Evolutionary conservation across 495 filamentous ascomycete genomes (phyloP), one percentile per base, ranked within the genome.

Genomic region (Letharia columbiana): DNA sequence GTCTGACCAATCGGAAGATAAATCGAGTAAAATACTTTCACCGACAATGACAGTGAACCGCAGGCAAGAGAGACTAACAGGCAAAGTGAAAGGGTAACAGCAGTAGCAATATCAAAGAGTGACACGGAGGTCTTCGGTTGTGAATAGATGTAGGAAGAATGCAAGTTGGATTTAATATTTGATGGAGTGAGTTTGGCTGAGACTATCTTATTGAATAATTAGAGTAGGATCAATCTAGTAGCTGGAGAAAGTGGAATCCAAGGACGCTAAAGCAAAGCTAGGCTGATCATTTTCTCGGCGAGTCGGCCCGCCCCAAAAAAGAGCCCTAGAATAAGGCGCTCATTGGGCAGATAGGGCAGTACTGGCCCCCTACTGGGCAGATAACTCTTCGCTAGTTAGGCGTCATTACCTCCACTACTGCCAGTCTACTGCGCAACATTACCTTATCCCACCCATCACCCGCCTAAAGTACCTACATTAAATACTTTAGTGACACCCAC

Each of bases 1-100:
- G 63, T 45, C 37, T 40, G 41, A 65, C 52, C 63, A 60, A 65
- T 45, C 63, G 42, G 63, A 23, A 23, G 28, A 39, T 39, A 4
- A 39, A 58, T 56, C 56, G 8, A 60, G 56, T 20, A 28, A 35
- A 11, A 28, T 28, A 28, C 23, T 28, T 28, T 59, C 28, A 41
- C 45, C 61, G 45, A 39, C 42, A 50, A 33, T 40, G 44, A 41
- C 56, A 17, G 62, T 42, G 9, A 33, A 44, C 9, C 12, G 4
- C 33, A 31, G 18, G 60, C 6, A 15, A 28, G 9, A 45, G 2
- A 15, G 20, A 40, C n/a, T 10, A 28, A 20, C 8, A 35, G 50
- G 23, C 35, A 41, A 8, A 13, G 2, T 12, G 18, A 18, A 8
- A 4, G 8, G 8, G 4, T 39, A 35, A 44, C 13, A 44, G 9